Percentiles rank a stretch among this genome's conserved stretches.
phyloP scores from a whole-genome alignment of 352 stramenopile genomes.

The Elongisporangium senticosum region DNA sequence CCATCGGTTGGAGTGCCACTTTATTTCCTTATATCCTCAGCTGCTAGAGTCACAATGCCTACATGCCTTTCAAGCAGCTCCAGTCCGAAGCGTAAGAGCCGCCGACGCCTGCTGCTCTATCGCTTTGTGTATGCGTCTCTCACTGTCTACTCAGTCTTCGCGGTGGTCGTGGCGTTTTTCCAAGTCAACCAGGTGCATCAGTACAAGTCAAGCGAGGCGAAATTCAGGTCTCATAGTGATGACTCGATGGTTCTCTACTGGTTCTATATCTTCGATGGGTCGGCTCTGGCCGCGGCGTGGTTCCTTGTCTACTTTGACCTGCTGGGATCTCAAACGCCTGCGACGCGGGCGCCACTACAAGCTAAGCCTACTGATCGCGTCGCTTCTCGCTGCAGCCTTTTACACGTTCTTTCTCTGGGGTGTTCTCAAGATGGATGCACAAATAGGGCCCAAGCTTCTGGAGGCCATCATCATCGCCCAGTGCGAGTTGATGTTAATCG shows the following conservation, averaged over 20 bases:
- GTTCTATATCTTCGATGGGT: constrained; percentile 69
- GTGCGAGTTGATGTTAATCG: constrained; percentile 60
- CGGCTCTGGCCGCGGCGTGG: constrained; percentile 54
- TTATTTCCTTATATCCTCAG: too few species aligned
- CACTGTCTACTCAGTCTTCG: constrained; percentile 71
- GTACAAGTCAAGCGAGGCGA: constrained; percentile 35
- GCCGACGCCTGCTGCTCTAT: constrained; percentile 31
- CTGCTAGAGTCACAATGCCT: too few species aligned
- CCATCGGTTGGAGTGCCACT: neutral
- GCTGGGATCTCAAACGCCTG: constrained; percentile 68
- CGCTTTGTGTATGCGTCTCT: constrained; percentile 62
- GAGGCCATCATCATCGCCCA: constrained; percentile 50
- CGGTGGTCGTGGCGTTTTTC: constrained; percentile 70
- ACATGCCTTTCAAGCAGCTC: neutral
- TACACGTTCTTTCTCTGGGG: constrained; percentile 49
- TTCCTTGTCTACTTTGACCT: constrained; percentile 75
- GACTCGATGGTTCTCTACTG: constrained; percentile 64
- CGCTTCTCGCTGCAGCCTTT: constrained; percentile 38
- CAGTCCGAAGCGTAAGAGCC: neutral
- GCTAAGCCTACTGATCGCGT: constrained; percentile 72
- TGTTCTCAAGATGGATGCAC: constrained; percentile 55
- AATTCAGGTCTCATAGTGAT: constrained; percentile 22
- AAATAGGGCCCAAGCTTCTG: constrained; percentile 55
- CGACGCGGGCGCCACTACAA: constrained; percentile 75
- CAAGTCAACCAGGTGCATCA: constrained; percentile 46